A percentile compares a stretch with the other conserved stretches of the same genome.
Conservation (phyloP, 805 yeast genomes). For the Torulaspora microellipsoides region DNA sequence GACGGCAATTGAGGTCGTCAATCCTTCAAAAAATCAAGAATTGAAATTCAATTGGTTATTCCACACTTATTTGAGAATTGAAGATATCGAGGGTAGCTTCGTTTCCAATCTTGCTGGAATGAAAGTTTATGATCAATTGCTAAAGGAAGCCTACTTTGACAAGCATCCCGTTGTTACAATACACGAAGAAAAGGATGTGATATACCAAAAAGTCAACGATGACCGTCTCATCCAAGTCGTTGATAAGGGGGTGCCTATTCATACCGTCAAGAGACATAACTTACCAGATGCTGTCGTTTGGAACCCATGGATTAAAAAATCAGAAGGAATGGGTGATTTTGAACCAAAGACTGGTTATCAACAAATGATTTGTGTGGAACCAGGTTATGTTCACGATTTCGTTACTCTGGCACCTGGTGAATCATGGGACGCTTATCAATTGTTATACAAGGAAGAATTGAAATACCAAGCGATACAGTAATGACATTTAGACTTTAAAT, state of each 20-base stretch:
- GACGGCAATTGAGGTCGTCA: conserved; percentile 72
- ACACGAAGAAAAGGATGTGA: conserved; percentile 77
- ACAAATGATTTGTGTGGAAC: conserved; percentile 91
- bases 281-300: conserved; percentile 78
- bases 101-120: conserved; percentile 77
- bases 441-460: conserved; percentile 50
- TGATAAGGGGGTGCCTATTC: conserved; percentile 64
- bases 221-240: conserved; percentile 61
- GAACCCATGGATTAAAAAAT: conserved; percentile 93
- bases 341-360: conserved; percentile 78
- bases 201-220: conserved; percentile 60
- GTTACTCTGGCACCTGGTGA: conserved; percentile 62
- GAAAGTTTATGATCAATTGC: conserved; percentile 69
- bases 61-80: conserved; percentile 79
- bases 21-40: conserved; percentile 48
- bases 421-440: conserved; percentile 72
- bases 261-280: conserved; percentile 60
- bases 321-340: conserved; percentile 83
- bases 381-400: conserved; percentile 79
- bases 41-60: conserved; percentile 92
- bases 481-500: neutral
- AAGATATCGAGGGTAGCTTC: conserved; percentile 71
- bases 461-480: conserved; percentile 49
- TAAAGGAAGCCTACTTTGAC: conserved; percentile 57
- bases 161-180: conserved; percentile 71